These are phyloP conservation scores for Solanum arcanum DNA, from an alignment of 257 asterid species.

Conservation along the genomic window DNA sequence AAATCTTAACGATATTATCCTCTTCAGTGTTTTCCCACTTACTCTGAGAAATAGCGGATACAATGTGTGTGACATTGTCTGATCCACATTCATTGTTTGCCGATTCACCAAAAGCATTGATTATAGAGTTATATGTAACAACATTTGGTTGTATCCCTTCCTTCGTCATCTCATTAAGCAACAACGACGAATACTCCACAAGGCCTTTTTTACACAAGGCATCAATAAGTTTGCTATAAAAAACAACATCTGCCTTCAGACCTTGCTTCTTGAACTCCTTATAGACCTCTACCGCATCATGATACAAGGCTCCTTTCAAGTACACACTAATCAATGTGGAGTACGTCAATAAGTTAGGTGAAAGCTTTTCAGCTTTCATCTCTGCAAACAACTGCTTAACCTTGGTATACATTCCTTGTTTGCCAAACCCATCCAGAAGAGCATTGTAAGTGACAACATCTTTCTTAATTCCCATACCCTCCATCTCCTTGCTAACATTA, in stretches of 20 bases:
- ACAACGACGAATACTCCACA: slow-evolving; percentile 61
- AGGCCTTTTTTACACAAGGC: slow-evolving; percentile 87
- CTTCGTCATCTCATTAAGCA: slow-evolving; percentile 87
- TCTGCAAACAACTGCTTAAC: slow-evolving; percentile 65
- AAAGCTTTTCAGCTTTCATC: slow-evolving; percentile 56
- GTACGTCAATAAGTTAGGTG: slow-evolving; percentile 73
- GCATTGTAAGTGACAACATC: slow-evolving; percentile 94
- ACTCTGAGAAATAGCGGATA: slow-evolving; percentile 13
- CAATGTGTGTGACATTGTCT: slow-evolving; percentile 15
- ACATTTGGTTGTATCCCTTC: slow-evolving; percentile 91
- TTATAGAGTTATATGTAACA: slow-evolving; percentile 87
- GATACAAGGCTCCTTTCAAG: slow-evolving; percentile 62
- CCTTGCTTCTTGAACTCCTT: slow-evolving; percentile 64
- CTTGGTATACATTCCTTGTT: slow-evolving; percentile 66
- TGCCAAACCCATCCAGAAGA: slow-evolving; percentile 81
- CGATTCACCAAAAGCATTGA: slow-evolving; percentile 77
- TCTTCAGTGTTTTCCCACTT: slow-evolving; percentile 21
- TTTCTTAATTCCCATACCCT: slow-evolving; percentile 69
- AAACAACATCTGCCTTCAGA: slow-evolving; percentile 88
- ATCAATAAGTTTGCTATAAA: slow-evolving; percentile 84
- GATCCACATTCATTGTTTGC: slow-evolving; percentile 16
- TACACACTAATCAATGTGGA: slow-evolving; percentile 79
- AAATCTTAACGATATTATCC: slow-evolving; percentile 45
- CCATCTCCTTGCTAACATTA: slow-evolving; percentile 81
- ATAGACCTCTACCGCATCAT: slow-evolving; percentile 60